A percentile compares a stretch with the other conserved stretches of the same genome.
These are phyloP conservation scores for Termitomyces sp. DNA, from an alignment of 768 basidiomycete genomes.

Conservation along the genomic window DNA sequence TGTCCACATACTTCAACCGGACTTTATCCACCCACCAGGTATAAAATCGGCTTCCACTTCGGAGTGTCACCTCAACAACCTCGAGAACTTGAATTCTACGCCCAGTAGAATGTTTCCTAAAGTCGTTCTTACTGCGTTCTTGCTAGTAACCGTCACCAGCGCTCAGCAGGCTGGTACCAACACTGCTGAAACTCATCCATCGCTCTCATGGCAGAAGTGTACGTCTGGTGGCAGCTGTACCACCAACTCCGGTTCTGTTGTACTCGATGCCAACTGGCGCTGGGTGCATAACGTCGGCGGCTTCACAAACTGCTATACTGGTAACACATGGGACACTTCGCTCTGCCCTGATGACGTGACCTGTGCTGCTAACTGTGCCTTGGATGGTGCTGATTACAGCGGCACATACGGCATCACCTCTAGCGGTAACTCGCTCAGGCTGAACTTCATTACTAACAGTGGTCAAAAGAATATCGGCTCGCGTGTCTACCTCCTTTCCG, in stretches of 20 bases:
- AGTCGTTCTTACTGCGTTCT: constrained; percentile 21
- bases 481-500: constrained; percentile 47
- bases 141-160: constrained; percentile 29
- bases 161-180: constrained; percentile 46
- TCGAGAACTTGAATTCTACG: neutral
- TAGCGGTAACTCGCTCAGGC: constrained; percentile 40
- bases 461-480: constrained; percentile 36
- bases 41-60: neutral
- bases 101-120: neutral
- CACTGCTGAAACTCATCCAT: constrained; percentile 41
- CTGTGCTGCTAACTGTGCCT: constrained; percentile 23
- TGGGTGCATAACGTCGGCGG: constrained; percentile 40
- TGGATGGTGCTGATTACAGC: constrained; percentile 44
- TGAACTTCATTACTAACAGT: constrained; percentile 44
- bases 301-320: constrained; percentile 49
- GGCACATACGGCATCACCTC: constrained; percentile 52
- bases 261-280: constrained; percentile 58
- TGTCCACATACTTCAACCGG: neutral
- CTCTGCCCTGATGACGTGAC: constrained; percentile 46
- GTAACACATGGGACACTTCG: constrained; percentile 48
- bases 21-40: neutral
- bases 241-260: constrained; percentile 32
- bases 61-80: neutral
- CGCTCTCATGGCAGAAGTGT: constrained; percentile 44
- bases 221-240: constrained; percentile 43